phyloP scores from a whole-genome alignment of 2,329 filamentous ascomycete species.

The Fusarium nelsonii region DNA sequence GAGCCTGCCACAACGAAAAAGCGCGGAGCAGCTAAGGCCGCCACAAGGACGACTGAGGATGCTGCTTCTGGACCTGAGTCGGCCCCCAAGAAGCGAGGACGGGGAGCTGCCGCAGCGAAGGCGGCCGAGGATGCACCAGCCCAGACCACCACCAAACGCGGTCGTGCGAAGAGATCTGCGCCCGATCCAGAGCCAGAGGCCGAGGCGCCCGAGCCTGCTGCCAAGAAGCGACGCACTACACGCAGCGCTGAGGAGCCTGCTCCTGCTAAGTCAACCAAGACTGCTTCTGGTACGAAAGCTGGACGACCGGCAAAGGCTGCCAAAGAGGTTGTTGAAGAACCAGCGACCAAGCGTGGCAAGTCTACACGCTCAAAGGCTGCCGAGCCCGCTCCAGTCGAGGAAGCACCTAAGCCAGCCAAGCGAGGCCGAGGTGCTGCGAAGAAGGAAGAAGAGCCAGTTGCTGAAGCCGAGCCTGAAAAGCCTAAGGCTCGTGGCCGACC shows the following conservation, averaged over 20 bases:
- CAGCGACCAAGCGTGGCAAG: constrained; percentile 25
- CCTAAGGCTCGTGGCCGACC: constrained; percentile 37
- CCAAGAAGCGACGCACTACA: constrained; percentile 40
- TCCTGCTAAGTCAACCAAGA: constrained; percentile 2
- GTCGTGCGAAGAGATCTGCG: constrained; percentile 34
- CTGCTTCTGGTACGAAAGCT: constrained; percentile 11
- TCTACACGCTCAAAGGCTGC: constrained; percentile 23
- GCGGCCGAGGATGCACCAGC: neutral
- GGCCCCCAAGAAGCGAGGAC: constrained; percentile 32
- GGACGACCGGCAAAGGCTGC: constrained; percentile 30
- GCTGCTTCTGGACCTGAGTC: constrained; percentile 11
- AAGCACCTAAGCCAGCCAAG: constrained; percentile 14
- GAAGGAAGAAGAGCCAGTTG: constrained; percentile 1
- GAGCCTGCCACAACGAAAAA: constrained; percentile 27
- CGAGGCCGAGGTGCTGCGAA: constrained; percentile 33
- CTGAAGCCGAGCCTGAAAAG: constrained; percentile 14
- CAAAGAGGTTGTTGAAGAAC: constrained; percentile 16
- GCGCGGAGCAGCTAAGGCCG: constrained; percentile 19
- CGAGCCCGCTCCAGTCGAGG: constrained; percentile 5
- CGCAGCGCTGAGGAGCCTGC: constrained; percentile 24
- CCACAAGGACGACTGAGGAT: constrained; percentile 13
- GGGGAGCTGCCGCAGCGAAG: constrained; percentile 10
- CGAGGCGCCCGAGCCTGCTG: constrained; percentile 29
- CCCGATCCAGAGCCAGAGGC: constrained; percentile 18
- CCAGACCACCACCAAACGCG: constrained; percentile 35